Evolutionary conservation across 1,139 yeast genomes (phyloP).

Genomic region (Pichia sp.): DNA sequence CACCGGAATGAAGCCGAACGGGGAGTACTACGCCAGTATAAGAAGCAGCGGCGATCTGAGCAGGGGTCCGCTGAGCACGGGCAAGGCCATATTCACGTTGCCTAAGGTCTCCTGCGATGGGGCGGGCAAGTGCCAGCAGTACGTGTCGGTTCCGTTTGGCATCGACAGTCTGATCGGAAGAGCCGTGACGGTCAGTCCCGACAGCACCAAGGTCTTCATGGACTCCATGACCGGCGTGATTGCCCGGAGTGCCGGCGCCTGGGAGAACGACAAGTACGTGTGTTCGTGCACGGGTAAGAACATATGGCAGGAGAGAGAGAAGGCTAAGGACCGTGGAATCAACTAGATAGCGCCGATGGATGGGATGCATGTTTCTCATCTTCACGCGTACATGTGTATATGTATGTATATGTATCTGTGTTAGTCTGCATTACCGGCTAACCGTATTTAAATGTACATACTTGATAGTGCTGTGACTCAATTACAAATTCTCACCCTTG

Average conservation of each 20-base stretch:
- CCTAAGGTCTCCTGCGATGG: slow-evolving; percentile 35
- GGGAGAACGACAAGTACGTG: slow-evolving; percentile 92
- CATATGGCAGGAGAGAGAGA: slow-evolving; percentile 88
- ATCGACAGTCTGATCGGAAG: slow-evolving; percentile 75
- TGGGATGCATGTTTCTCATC: too few species aligned
- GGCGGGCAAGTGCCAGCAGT: slow-evolving; percentile 50
- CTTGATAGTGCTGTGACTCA: background rate
- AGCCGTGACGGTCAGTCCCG: slow-evolving; percentile 51
- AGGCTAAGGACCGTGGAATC: slow-evolving; percentile 59
- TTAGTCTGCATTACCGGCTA: background rate
- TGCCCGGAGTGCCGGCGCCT: slow-evolving; percentile 93
- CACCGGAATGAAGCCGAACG: slow-evolving; percentile 54
- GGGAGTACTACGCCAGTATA: slow-evolving; percentile 65
- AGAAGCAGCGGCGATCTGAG: slow-evolving; percentile 73
- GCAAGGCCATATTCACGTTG: slow-evolving; percentile 45
- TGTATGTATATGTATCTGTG: background rate
- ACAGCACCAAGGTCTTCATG: slow-evolving; percentile 35
- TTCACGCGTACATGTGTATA: background rate
- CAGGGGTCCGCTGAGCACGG: slow-evolving; percentile 68
- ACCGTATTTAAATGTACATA: background rate
- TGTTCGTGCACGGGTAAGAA: slow-evolving; percentile 96
- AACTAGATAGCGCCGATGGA: slow-evolving; percentile 13
- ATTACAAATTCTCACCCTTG: slow-evolving; percentile 9
- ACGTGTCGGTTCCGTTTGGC: slow-evolving; percentile 52
- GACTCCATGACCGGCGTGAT: slow-evolving; percentile 75